phyloP scores from a whole-genome alignment of 2,329 filamentous ascomycete species.

The Byssochlamys sp. region DNA sequence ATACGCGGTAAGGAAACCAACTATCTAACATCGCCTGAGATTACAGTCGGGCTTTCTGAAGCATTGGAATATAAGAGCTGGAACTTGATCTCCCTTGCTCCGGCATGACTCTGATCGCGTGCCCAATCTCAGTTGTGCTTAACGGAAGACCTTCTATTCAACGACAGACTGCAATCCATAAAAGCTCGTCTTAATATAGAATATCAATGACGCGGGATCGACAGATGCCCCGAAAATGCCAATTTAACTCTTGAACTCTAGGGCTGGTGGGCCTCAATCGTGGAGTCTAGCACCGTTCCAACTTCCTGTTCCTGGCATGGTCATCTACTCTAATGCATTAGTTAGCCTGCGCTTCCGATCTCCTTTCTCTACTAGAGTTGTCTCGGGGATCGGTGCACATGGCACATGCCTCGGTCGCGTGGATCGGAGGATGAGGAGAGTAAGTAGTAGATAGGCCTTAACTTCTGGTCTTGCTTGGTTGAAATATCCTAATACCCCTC shows the following conservation, averaged over 20 bases:
- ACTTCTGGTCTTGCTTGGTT: neutral
- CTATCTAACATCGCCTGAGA: too few relatives aligned
- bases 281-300: neutral
- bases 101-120: too few relatives aligned
- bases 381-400: neutral
- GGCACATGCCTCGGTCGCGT: neutral
- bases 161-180: neutral
- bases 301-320: neutral
- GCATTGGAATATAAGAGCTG: too few relatives aligned
- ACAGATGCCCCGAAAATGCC: neutral
- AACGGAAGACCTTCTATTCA: too few relatives aligned
- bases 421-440: neutral
- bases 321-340: neutral
- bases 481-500: neutral
- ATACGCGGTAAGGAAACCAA: too few relatives aligned
- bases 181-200: neutral
- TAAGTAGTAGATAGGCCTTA: neutral
- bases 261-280: neutral
- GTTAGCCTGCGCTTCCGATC: neutral
- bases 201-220: neutral
- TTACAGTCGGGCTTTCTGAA: too few relatives aligned
- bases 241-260: neutral
- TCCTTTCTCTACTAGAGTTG: neutral
- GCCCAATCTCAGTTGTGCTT: too few relatives aligned
- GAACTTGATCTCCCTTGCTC: too few relatives aligned